A percentile compares a stretch with the other conserved stretches of the same genome.
These are phyloP conservation scores for Periconia digitata DNA, from an alignment of 2,329 filamentous ascomycete genomes.

Conservation along the genomic window DNA sequence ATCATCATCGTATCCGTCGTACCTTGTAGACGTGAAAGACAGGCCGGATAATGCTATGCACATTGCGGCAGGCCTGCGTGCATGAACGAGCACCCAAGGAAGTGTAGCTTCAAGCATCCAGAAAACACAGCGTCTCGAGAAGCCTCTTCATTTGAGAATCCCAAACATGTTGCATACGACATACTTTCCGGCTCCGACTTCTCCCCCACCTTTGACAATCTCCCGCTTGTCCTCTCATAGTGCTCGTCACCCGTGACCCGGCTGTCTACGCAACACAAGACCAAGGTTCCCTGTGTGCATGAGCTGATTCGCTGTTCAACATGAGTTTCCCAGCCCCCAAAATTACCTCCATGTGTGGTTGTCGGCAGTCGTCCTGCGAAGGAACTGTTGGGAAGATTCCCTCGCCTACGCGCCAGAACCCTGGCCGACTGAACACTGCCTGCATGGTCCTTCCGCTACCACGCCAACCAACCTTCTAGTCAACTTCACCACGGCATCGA, in stretches of 20 bases:
- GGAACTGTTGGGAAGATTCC: slow-evolving; percentile 9
- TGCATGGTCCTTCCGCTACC: background rate
- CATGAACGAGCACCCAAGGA: background rate
- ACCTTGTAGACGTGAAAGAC: slow-evolving; percentile 18
- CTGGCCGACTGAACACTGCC: slow-evolving; percentile 8
- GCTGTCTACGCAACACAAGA: slow-evolving; percentile 1
- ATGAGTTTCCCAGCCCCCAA: slow-evolving; percentile 17
- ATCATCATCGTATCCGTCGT: too few relatives aligned
- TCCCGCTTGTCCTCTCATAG: slow-evolving; percentile 1
- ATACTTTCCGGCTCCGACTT: slow-evolving; percentile 1
- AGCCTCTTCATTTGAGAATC: slow-evolving; percentile 10
- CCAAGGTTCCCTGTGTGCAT: slow-evolving; percentile 10
- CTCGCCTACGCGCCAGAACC: slow-evolving; percentile 29
- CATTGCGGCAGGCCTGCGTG: slow-evolving; percentile 12
- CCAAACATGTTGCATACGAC: background rate
- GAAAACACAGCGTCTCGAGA: slow-evolving; percentile 31
- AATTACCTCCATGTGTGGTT: slow-evolving; percentile 3
- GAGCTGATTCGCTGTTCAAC: slow-evolving; percentile 12
- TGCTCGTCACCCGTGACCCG: slow-evolving; percentile 5
- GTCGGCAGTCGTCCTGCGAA: background rate
- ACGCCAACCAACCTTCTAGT: background rate
- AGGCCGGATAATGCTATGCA: slow-evolving; percentile 33
- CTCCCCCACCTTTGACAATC: background rate
- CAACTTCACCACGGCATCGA: background rate
- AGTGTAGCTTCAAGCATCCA: background rate